Evolutionary conservation across 176 grass and related monocot species (phyloP), one percentile per base, ranked within the genome.

Genomic region (Tillandsia fasciculata): DNA sequence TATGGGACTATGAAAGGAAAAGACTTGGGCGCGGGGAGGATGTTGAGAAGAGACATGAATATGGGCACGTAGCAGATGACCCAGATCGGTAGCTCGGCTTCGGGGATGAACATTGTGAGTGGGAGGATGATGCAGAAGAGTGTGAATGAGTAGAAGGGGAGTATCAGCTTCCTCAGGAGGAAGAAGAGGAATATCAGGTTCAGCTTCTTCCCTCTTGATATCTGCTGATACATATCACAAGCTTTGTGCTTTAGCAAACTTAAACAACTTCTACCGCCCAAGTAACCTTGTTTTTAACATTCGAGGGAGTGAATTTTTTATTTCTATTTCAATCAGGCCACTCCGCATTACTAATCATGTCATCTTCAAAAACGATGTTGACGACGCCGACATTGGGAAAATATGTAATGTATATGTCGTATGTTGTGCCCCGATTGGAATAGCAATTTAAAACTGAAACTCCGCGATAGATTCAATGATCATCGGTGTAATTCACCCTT

Each of bases 131-230:
- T 80, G 56, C 91, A 96, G 76, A 96, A 91, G 59, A 96, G 73
- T 4, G 85, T 85, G 77, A 91, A 96, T 2, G 91, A 96, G 63
- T 96, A 96, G 82, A 91, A 91, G 10, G 91, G 91, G 29, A 96
- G 52, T 33, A 96, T 81, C 67, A 96, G 82, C 65, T 96, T 96
- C 28, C 91, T 76, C 48, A 96, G 85, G 68, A 91, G 91, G 74
- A 96, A 96, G 82, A 96, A 96, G 11, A 96, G 82, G 66, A 91
- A 88, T 72, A 96, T 86, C 61, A 96, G 77, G 78, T 96, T 96
- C 49, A 70, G 87, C 70, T 96, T 96, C 77, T 96, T 96, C 87
- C 87, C 91, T 83, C 87, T 78, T 26, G 82, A 77, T 69, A 96
- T 91, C 87, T 96, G 85, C 84, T 77, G 9, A 0, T 13, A 75